Percentiles rank a stretch among this genome's conserved stretches.
These are phyloP conservation scores for Verbena officinalis DNA, from an alignment of 257 asterid species.

Conservation along the genomic window DNA sequence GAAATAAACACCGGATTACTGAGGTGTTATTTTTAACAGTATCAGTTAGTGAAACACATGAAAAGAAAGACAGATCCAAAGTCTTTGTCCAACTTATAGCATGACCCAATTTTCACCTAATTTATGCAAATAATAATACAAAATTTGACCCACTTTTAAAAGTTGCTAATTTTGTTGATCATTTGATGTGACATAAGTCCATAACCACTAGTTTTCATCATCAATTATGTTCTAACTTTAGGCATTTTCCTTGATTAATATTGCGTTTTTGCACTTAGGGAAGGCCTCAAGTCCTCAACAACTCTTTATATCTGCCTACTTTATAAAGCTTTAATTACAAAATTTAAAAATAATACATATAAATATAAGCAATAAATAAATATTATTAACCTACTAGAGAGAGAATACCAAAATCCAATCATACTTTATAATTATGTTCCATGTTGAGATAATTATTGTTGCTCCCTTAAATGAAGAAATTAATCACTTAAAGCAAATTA, in stretches of 20 bases:
- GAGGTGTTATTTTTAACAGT: too few species aligned
- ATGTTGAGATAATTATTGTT: conserved; percentile 7
- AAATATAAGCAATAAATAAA: too few species aligned
- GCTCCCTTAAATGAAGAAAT: neutral
- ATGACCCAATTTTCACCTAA: neutral
- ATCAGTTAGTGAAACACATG: too few species aligned
- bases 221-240: neutral
- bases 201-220: conserved; percentile 19
- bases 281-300: conserved; percentile 29
- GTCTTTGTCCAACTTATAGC: neutral
- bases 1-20: too few species aligned
- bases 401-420: too few species aligned
- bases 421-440: neutral
- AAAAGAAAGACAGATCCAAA: neutral
- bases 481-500: too few species aligned
- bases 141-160: neutral
- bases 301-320: conserved; percentile 29
- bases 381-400: too few species aligned
- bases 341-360: neutral
- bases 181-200: conserved; percentile 26
- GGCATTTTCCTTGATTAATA: neutral
- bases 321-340: neutral
- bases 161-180: conserved; percentile 23
- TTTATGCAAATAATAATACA: neutral
- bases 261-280: conserved; percentile 2